These are phyloP conservation scores for Sclerotinia subarctica DNA, from an alignment of 2,329 filamentous ascomycete species.

Conservation along the genomic window DNA sequence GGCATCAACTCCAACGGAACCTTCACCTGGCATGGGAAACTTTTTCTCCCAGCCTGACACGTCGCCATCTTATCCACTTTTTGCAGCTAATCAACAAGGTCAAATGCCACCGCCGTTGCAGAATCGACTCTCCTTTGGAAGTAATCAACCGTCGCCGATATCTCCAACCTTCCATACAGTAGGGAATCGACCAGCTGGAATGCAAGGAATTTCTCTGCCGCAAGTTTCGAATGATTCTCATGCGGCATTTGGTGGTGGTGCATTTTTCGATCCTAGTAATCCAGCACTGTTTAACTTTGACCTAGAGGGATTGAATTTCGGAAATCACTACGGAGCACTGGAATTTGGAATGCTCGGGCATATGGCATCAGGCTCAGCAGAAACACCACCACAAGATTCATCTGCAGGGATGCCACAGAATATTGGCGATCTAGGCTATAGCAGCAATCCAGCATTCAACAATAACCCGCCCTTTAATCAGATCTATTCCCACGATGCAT, in stretches of 20 bases:
- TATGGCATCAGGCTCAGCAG: conserved; percentile 88
- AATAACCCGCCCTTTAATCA: conserved; percentile 46
- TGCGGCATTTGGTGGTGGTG: conserved; percentile 45
- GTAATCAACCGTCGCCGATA: conserved; percentile 67
- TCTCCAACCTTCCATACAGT: conserved; percentile 66
- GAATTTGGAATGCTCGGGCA: conserved; percentile 96
- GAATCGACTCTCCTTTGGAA: conserved; percentile 51
- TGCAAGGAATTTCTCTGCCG: conserved; percentile 41
- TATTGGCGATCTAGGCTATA: conserved; percentile 38
- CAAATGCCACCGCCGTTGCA: conserved; percentile 52
- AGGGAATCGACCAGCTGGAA: conserved; percentile 48
- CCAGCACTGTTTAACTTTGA: conserved; percentile 95
- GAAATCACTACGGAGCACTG: conserved; percentile 90
- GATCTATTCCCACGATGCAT: conserved; percentile 47
- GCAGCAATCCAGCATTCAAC: conserved; percentile 34
- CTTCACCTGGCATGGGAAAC: conserved; percentile 31
- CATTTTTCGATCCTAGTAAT: conserved; percentile 86
- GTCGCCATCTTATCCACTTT: conserved; percentile 37
- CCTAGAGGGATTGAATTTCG: conserved; percentile 89
- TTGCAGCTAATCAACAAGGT: conserved; percentile 48
- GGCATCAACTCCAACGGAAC: conserved; percentile 34
- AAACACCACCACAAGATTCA: conserved; percentile 68
- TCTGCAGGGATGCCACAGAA: conserved; percentile 48
- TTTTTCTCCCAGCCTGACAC: conserved; percentile 38
- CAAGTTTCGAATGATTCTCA: conserved; percentile 49